phyloP scores from a whole-genome alignment of 2,329 filamentous ascomycete species.

The Fusarium equiseti region DNA sequence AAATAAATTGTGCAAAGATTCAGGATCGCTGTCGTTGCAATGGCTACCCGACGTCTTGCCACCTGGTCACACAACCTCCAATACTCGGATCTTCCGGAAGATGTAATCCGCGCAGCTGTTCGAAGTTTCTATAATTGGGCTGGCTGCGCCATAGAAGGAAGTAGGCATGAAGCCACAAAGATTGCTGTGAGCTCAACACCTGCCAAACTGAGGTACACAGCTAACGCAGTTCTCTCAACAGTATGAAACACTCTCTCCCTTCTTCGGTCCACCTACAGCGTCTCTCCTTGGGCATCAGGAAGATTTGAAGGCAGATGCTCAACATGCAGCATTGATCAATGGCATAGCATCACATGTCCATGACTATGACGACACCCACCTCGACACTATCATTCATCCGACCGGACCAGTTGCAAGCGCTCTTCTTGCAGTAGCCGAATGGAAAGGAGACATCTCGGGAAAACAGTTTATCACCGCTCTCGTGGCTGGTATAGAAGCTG shows the following conservation, averaged over 20 bases:
- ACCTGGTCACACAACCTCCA: slow-evolving; percentile 7
- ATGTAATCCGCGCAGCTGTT: neutral
- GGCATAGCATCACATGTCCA: slow-evolving; percentile 13
- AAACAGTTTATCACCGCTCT: neutral
- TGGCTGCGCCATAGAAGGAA: slow-evolving; percentile 6
- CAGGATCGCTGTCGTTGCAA: neutral
- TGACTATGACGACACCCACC: slow-evolving; percentile 13
- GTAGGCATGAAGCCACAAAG: neutral
- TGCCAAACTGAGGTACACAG: no score
- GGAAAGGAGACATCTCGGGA: neutral
- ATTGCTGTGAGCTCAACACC: neutral
- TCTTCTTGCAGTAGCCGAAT: neutral
- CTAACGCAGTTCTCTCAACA: fast-evolving
- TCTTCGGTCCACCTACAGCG: neutral
- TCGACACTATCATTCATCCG: slow-evolving; percentile 6
- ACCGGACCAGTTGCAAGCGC: slow-evolving; percentile 8
- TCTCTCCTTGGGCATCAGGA: neutral
- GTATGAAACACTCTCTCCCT: neutral
- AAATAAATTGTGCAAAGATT: neutral
- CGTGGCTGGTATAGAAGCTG: slow-evolving; percentile 2
- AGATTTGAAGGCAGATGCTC: neutral
- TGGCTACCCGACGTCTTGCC: slow-evolving; percentile 10
- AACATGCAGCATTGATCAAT: slow-evolving; percentile 3
- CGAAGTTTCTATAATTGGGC: slow-evolving; percentile 13
- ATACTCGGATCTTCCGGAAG: slow-evolving; percentile 8